phyloP scores from a whole-genome alignment of 2,329 filamentous ascomycete species.

The Tolypocladium guangdongense region DNA sequence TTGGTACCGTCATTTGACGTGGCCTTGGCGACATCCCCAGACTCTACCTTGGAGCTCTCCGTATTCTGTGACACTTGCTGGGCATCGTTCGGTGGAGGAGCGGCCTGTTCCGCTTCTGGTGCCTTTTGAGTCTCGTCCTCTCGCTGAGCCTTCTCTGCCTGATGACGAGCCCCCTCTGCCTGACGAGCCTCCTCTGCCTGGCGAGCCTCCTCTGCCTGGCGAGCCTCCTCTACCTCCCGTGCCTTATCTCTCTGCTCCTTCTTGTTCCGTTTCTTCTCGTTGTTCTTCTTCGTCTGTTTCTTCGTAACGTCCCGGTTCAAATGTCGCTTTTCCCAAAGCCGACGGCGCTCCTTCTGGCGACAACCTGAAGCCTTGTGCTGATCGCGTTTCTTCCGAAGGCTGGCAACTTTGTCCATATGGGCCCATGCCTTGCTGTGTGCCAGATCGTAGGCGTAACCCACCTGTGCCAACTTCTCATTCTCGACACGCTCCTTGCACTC shows the following conservation, averaged over 20 bases:
- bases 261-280: slow-evolving; percentile 21
- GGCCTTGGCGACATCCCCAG: slow-evolving; percentile 7
- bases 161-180: not conserved
- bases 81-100: not conserved
- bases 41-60: too few relatives aligned
- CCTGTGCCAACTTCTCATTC: slow-evolving; percentile 48
- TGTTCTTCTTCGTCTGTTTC: slow-evolving; percentile 29
- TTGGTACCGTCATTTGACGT: slow-evolving; percentile 10
- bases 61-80: too few relatives aligned
- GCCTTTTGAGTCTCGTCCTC: not conserved
- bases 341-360: slow-evolving; percentile 32
- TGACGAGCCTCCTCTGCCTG: not conserved
- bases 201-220: not conserved
- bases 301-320: slow-evolving; percentile 29
- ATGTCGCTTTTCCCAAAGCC: slow-evolving; percentile 38
- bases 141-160: not conserved
- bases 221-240: slow-evolving; percentile 10
- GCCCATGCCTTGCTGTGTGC: slow-evolving; percentile 47
- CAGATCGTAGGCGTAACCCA: slow-evolving; percentile 47
- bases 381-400: slow-evolving; percentile 37
- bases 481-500: slow-evolving; percentile 35
- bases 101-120: slow-evolving; percentile 8
- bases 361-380: slow-evolving; percentile 37
- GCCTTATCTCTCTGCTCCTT: slow-evolving; percentile 14
- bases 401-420: slow-evolving; percentile 37